Evolutionary conservation across 495 filamentous ascomycete species (phyloP).

Genomic region (Aspergillus mulundensis): DNA sequence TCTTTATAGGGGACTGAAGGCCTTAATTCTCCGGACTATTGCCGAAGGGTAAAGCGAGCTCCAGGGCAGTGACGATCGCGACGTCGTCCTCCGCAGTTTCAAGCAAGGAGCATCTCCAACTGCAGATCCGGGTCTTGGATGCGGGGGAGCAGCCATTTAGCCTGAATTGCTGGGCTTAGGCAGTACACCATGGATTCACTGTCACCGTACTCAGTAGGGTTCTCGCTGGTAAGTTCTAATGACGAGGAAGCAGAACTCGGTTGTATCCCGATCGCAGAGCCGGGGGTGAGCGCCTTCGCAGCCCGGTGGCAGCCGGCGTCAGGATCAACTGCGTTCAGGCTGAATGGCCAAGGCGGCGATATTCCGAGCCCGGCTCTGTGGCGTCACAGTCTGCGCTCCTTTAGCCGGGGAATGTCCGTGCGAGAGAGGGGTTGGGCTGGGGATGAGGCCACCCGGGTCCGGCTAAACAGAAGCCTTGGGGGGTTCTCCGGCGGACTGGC

Average conservation of each 20-base stretch:
- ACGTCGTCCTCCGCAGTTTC: neutral
- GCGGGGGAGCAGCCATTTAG: slow-evolving; percentile 1
- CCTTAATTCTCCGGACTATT: neutral
- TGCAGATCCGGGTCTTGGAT: neutral
- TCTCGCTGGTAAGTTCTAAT: no score
- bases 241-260: no score
- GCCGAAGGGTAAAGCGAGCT: neutral
- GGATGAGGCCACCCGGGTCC: neutral
- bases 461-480: neutral
- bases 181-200: neutral
- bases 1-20: neutral
- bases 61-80: neutral
- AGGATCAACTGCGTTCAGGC: slow-evolving; percentile 1
- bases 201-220: no score
- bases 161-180: neutral
- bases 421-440: neutral
- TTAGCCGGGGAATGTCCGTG: neutral
- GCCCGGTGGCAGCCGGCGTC: no score
- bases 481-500: neutral
- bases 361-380: neutral
- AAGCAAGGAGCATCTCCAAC: neutral
- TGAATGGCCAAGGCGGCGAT: slow-evolving; percentile 1
- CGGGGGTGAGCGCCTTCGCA: no score
- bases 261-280: no score
- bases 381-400: neutral